A percentile compares a stretch with the other conserved stretches of the same genome.
These are phyloP conservation scores for Pleurotus djamor DNA, from an alignment of 768 basidiomycete genomes.

Conservation along the genomic window DNA sequence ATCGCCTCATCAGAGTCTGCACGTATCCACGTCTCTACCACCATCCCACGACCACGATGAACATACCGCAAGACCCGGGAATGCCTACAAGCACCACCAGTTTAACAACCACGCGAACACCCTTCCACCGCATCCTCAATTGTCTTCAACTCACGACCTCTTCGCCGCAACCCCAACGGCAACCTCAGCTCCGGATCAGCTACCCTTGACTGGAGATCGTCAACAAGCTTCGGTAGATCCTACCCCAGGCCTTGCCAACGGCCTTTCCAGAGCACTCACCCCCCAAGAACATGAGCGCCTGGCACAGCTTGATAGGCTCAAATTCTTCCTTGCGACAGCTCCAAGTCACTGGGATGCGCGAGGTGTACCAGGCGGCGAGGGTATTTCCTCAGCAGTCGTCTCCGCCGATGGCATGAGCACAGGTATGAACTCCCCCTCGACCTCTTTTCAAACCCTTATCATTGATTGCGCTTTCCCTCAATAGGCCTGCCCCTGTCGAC, in stretches of 20 bases:
- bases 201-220: background rate
- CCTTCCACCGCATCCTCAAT: constrained; percentile 10
- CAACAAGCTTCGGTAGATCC: constrained; percentile 14
- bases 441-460: background rate
- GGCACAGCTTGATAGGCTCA: constrained; percentile 77
- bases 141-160: constrained; percentile 2
- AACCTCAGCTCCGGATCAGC: constrained; percentile 10
- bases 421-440: background rate
- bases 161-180: constrained; percentile 9
- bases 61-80: constrained; percentile 45
- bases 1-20: constrained; percentile 25
- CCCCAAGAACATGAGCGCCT: constrained; percentile 67
- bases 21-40: constrained; percentile 36
- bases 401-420: background rate
- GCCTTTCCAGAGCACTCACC: constrained; percentile 58
- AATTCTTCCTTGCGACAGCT: constrained; percentile 86
- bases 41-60: constrained; percentile 40
- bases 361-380: constrained; percentile 3
- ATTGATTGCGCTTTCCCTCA: background rate
- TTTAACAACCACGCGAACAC: constrained; percentile 32
- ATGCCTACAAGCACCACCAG: constrained; percentile 41
- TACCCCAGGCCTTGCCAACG: constrained; percentile 11
- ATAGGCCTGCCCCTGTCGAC: constrained; percentile 14
- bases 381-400: constrained; percentile 2
- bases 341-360: constrained; percentile 67